A percentile compares a stretch with the other conserved stretches of the same genome.
Conservation (phyloP, 164 flowering plant species). For the Magnolia kwangsiensis region DNA sequence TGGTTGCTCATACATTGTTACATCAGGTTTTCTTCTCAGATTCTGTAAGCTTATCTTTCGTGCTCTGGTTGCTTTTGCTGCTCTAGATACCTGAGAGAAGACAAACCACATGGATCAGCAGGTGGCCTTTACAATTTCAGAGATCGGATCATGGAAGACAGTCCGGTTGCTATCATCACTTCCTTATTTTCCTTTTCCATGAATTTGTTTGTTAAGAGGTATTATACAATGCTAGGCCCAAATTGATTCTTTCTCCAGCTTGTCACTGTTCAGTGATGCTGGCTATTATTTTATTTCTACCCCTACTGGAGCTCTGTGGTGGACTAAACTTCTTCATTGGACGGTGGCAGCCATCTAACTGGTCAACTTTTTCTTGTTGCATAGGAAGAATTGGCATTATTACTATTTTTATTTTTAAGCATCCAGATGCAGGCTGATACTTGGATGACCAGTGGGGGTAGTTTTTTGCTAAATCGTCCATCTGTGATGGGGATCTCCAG, state of each 20-base stretch:
- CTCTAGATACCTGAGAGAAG: constrained; percentile 86
- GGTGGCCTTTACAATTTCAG: constrained; percentile 93
- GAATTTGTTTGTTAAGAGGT: neutral
- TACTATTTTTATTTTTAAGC: too few relatives aligned
- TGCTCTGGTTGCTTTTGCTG: constrained; percentile 10
- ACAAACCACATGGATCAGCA: constrained; percentile 97
- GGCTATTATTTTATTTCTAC: neutral
- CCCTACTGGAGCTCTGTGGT: neutral
- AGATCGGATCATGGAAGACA: constrained; percentile 93
- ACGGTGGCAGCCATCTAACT: too few relatives aligned
- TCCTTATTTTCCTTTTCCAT: neutral
- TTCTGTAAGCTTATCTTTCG: neutral
- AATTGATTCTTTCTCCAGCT: neutral
- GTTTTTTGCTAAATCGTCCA: too few relatives aligned
- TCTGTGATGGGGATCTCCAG: too few relatives aligned
- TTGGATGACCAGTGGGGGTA: too few relatives aligned
- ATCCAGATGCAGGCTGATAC: too few relatives aligned
- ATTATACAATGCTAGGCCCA: neutral
- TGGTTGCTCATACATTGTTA: neutral
- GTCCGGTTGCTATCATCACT: constrained; percentile 52
- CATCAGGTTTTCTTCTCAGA: neutral
- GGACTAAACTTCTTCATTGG: neutral
- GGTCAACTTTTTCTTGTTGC: neutral
- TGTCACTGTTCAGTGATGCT: neutral
- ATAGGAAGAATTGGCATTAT: too few relatives aligned